Evolutionary conservation across 2,329 filamentous ascomycete species (phyloP), one percentile per base, ranked within the genome.

Genomic region (Aspergillus caelatus): DNA sequence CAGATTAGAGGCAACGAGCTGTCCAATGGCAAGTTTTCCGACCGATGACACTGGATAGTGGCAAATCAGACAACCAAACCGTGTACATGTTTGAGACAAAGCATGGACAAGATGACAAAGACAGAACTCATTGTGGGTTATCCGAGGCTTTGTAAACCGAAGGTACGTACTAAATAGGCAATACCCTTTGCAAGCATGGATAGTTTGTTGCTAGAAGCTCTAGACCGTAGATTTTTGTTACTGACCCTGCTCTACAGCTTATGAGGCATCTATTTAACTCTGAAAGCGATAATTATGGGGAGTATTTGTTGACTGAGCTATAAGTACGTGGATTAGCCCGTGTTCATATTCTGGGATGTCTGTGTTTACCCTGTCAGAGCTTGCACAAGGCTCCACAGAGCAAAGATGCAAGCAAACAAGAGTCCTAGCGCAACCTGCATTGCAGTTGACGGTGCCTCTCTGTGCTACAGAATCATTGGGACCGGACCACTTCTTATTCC

Each of bases 401-500:
- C 12, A 26, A 19, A 26, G 10, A 55, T 39, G 34, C 52, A 34
- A 12, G 7, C 10, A 19, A 52, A 21, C 48, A 52, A 21, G 16
- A 21, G 32, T 21, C 5, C 26, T 6, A 4, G 32, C 32, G 11
- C 32, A 11, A 23, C 52, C 32, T 19, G 28, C 32, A 16, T 41
- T 19, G n/a, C 23, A 11, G 52, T 48, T 5, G n/a, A 28, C 28
- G 58, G 48, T 2, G 48, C 46, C 16, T 53, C 36, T 26, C 34
- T 62, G 9, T 30, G 57, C 36, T 62, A 65, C 12, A 36, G 60
- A 53, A 30, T 43, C 2, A 41, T 52, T n/a, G 56, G 62, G 7
- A 34, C 23, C 12, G 62, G 62, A 7, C 65, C 63, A 4, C 53
- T 62, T 5, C 36, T 67, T 14, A 23, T 67, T 14, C 34, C 62